Evolutionary conservation across 2,329 filamentous ascomycete species (phyloP).

Genomic region (Monosporascus cannonballus): DNA sequence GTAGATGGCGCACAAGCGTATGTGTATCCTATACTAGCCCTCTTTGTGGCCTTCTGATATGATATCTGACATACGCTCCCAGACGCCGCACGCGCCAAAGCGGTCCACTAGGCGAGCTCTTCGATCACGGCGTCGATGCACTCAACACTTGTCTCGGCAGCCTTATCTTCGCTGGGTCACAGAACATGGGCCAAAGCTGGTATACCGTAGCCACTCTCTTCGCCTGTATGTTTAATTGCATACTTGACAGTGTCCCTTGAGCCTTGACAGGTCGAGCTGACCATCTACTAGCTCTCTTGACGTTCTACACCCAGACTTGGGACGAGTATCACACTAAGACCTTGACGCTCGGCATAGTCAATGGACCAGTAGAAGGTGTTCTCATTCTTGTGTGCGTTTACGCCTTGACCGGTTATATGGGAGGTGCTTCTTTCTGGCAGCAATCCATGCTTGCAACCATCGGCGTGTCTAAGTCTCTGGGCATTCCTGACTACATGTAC

Average conservation of each 20-base stretch:
- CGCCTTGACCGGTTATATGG: slow-evolving; percentile 74
- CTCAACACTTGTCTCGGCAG: slow-evolving; percentile 94
- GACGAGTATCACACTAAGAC: slow-evolving; percentile 99
- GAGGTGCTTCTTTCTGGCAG: slow-evolving; percentile 91
- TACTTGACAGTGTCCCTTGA: not conserved
- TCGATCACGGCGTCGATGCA: slow-evolving; percentile 96
- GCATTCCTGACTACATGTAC: slow-evolving; percentile 68
- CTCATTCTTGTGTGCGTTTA: slow-evolving; percentile 79
- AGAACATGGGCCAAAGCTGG: slow-evolving; percentile 93
- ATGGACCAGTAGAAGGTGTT: slow-evolving; percentile 92
- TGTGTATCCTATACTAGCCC: slow-evolving; percentile 28
- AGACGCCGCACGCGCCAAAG: slow-evolving; percentile 85
- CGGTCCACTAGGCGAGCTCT: slow-evolving; percentile 89
- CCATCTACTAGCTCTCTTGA: slow-evolving; percentile 62
- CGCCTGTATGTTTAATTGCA: slow-evolving; percentile 53
- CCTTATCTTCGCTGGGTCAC: slow-evolving; percentile 82
- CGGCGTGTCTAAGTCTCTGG: slow-evolving; percentile 56
- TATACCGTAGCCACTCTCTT: slow-evolving; percentile 78
- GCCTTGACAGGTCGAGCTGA: slow-evolving; percentile 8
- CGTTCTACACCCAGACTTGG: slow-evolving; percentile 99
- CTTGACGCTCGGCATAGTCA: slow-evolving; percentile 84
- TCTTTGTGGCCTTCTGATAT: not conserved
- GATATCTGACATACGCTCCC: slow-evolving; percentile 7
- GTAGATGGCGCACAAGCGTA: slow-evolving; percentile 92
- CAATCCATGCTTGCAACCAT: slow-evolving; percentile 69